Base-by-base conservation (phyloP, 768 basidiomycete genomes). In the Pleurotus tuoliensis region DNA sequence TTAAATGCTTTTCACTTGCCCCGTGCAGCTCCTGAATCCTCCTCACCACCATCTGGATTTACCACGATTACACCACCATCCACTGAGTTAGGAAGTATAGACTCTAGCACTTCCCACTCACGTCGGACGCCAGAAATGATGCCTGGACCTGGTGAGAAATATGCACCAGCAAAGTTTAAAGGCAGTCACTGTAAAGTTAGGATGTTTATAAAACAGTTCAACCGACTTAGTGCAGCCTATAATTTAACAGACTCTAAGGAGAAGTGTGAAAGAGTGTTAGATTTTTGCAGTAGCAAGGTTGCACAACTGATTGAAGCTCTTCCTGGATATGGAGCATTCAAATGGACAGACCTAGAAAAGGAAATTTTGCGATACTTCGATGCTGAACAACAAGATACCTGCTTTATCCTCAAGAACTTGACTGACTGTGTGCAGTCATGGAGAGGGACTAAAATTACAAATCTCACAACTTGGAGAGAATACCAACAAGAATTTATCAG, bases 401-500 rank as follows among this genome's bases (percentile, higher is more conserved):
- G 53, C 12, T 46, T 18, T 24, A 25, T 47, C 46, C n/a, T 47
- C 24, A 13, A 24, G 5, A 24, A 47, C 20, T 13, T 47, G 46
- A 13, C 24, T 20, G 24, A 18, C 24, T 47, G 16, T 16, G 22
- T 24, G 5, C n/a, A 24, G 8, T 18, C 6, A 47, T 44, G 25
- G 25, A 39, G 25, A 30, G 15, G 45, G 2, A 15, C 47, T 11
- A 25, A 34, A 8, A 60, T 62, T 16, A 15, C 4, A 11, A 50
- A 24, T 20, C 34, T 62, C n/a, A 25, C 44, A 2, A 20, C 22
- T 3, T 62, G 59, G 56, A 55, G 46, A n/a, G 49, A 47, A 25
- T 62, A 60, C 47, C 38, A 44, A 3, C 1, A 47, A 7, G 43
- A 58, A 1, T 62, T 62, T 22, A 18, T 58, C 0, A 45, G 27